phyloP scores from a whole-genome alignment of 2,329 filamentous ascomycete species.

The Xylariaceae sp. region DNA sequence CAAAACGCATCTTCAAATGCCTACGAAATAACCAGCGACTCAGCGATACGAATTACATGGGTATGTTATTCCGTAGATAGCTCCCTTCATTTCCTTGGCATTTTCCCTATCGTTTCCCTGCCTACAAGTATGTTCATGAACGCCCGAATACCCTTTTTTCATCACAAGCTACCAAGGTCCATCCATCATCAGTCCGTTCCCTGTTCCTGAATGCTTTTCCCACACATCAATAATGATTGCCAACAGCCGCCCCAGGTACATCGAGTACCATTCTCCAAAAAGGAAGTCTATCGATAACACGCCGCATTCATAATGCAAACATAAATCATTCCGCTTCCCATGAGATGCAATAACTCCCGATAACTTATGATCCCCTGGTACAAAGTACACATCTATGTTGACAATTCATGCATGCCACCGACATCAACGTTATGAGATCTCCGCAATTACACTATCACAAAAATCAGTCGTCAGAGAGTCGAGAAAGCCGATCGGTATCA shows the following conservation, averaged over 20 bases:
- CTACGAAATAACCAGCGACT: too few species aligned
- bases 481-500: neutral
- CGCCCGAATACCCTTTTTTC: too few species aligned
- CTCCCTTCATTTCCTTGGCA: too few species aligned
- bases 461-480: slow-evolving; percentile 10
- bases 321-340: neutral
- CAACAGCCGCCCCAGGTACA: neutral
- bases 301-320: neutral
- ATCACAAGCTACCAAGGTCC: too few species aligned
- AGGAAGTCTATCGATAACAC: neutral
- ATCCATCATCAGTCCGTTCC: neutral
- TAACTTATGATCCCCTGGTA: neutral
- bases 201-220: neutral
- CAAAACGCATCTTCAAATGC: too few species aligned
- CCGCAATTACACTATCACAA: slow-evolving; percentile 12
- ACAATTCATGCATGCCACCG: slow-evolving; percentile 11
- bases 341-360: neutral
- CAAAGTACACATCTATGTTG: slow-evolving; percentile 24
- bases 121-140: too few species aligned
- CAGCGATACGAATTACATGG: too few species aligned
- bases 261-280: neutral
- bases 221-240: neutral
- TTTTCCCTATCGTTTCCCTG: too few species aligned
- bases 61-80: too few species aligned
- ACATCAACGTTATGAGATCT: slow-evolving; percentile 10